phyloP scores from a whole-genome alignment of 768 basidiomycete genomes.

The Russula ochroleuca region DNA sequence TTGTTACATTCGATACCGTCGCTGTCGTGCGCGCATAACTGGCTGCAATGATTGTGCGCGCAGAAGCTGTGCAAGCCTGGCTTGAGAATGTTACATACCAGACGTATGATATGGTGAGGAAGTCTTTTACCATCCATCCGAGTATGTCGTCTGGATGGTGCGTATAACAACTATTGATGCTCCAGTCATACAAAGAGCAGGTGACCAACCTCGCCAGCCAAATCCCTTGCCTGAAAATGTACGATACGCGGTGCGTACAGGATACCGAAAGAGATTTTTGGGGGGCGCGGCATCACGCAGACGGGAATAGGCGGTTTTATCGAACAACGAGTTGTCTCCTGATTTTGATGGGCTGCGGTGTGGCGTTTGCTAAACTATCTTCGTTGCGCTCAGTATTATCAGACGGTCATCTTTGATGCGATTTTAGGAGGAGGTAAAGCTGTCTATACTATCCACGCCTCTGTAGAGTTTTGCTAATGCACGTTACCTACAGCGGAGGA shows the following conservation, averaged over 20 bases:
- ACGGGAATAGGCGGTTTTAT: conserved; percentile 75
- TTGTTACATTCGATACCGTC: conserved; percentile 76
- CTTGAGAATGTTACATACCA: conserved; percentile 83
- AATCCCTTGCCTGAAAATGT: conserved; percentile 78
- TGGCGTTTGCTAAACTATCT: neutral
- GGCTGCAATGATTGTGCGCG: conserved; percentile 81
- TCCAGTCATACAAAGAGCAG: conserved; percentile 65
- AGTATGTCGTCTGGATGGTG: neutral
- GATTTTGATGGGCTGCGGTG: neutral
- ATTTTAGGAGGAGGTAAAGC: conserved; percentile 60
- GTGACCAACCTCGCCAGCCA: conserved; percentile 71
- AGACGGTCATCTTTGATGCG: conserved; percentile 62
- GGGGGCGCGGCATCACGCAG: conserved; percentile 81
- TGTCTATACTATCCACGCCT: neutral
- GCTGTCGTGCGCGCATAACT: conserved; percentile 88
- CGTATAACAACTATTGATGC: conserved; percentile 25
- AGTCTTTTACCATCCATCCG: neutral
- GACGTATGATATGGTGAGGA: conserved; percentile 73
- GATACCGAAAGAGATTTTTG: conserved; percentile 81
- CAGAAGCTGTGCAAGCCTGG: conserved; percentile 78
- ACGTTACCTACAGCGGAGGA: conserved; percentile 52
- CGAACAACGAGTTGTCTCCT: conserved; percentile 52
- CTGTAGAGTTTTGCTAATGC: conserved; percentile 1
- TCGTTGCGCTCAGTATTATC: conserved; percentile 47
- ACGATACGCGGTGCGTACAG: conserved; percentile 67